A percentile compares a stretch with the other conserved stretches of the same genome.
phyloP scores from a whole-genome alignment of 169 alveolate species.

The Plasmodium coatneyi region DNA sequence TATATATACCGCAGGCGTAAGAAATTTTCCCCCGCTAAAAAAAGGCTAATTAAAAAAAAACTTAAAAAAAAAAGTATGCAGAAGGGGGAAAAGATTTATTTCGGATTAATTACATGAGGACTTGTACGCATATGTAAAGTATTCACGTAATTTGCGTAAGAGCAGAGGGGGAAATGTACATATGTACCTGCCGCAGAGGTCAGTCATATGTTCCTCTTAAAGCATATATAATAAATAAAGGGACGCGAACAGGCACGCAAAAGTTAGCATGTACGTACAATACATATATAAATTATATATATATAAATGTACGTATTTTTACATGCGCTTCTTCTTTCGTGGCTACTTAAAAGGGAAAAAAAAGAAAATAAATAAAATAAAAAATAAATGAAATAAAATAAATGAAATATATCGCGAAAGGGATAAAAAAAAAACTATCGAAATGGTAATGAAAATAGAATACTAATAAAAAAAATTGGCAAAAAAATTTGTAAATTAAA shows the following conservation, averaged over 20 bases:
- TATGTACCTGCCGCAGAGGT: no score
- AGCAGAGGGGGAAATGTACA: neutral
- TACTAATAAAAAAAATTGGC: neutral
- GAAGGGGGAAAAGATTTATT: neutral
- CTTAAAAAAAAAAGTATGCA: neutral
- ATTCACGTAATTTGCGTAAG: neutral
- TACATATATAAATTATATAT: neutral
- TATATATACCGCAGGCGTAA: neutral
- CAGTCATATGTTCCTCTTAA: neutral
- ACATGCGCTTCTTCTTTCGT: neutral
- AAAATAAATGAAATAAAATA: no score
- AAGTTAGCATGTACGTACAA: neutral
- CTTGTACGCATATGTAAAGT: neutral
- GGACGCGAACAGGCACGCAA: neutral
- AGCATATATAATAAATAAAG: neutral
- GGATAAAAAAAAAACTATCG: neutral
- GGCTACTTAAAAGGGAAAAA: neutral
- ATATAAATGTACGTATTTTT: neutral
- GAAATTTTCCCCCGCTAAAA: neutral
- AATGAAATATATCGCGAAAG: neutral
- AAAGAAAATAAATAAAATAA: no score
- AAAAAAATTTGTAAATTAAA: neutral
- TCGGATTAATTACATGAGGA: neutral
- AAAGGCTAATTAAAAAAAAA: neutral
- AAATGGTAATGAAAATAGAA: neutral